Conservation (phyloP, 2,329 filamentous ascomycete genomes). For the Neofusicoccum kwambonambiense region DNA sequence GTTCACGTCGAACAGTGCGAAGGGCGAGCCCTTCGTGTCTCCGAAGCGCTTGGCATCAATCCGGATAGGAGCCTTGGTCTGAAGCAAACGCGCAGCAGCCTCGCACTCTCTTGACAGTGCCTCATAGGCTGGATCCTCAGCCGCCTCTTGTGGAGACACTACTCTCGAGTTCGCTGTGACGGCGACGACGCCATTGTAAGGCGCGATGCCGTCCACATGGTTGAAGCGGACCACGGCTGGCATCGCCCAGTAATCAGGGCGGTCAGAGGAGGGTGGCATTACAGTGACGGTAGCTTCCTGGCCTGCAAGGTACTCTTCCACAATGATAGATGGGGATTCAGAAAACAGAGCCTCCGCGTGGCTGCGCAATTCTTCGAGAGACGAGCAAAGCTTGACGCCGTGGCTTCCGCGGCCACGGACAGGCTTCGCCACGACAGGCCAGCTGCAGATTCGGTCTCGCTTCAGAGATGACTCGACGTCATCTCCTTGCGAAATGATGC, state of each 20-base stretch:
- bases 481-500: conserved; percentile 21
- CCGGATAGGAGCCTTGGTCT: conserved; percentile 46
- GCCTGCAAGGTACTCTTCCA: conserved; percentile 51
- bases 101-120: conserved; percentile 42
- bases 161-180: conserved; percentile 49
- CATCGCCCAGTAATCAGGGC: conserved; percentile 43
- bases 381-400: conserved; percentile 49
- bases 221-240: conserved; percentile 50
- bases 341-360: conserved; percentile 39
- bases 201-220: conserved; percentile 48
- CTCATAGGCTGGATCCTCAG: conserved; percentile 32
- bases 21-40: conserved; percentile 30
- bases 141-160: conserved; percentile 33
- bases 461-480: conserved; percentile 7
- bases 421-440: conserved; percentile 50
- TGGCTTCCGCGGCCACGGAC: conserved; percentile 51
- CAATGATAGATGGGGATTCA: conserved; percentile 41
- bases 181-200: conserved; percentile 51
- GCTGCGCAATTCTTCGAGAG: conserved; percentile 27
- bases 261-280: conserved; percentile 45
- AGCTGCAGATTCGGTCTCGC: conserved; percentile 24
- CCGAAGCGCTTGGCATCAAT: conserved; percentile 47
- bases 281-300: conserved; percentile 54
- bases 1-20: conserved; percentile 53
- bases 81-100: conserved; percentile 39